A percentile compares a stretch with the other conserved stretches of the same genome.
Conservation (phyloP, 371 early-diverging fungal species). For the Blakeslea trispora region DNA sequence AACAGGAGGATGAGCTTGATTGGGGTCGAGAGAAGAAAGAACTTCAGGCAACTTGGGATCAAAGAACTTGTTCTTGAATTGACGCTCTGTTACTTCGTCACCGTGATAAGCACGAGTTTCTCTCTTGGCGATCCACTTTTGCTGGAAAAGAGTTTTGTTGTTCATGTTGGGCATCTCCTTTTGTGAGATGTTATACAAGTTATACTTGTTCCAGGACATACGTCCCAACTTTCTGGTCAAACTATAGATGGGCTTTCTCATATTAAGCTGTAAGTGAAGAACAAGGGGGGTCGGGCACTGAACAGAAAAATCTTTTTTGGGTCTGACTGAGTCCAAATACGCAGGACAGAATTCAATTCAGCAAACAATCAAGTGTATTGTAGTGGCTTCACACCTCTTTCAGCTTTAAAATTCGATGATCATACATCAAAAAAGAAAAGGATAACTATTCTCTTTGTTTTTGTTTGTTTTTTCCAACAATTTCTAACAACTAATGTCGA, state of each 20-base stretch:
- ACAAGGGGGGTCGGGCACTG: slow-evolving; percentile 11
- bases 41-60: slow-evolving; percentile 73
- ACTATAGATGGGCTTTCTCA: slow-evolving; percentile 59
- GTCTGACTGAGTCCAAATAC: too few species aligned
- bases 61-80: slow-evolving; percentile 74
- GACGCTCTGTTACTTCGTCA: slow-evolving; percentile 83
- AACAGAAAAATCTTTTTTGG: background rate
- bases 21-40: slow-evolving; percentile 49
- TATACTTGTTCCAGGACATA: slow-evolving; percentile 94
- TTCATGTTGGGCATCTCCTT: slow-evolving; percentile 61
- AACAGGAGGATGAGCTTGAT: slow-evolving; percentile 69
- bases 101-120: slow-evolving; percentile 94
- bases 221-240: slow-evolving; percentile 77
- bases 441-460: too few species aligned
- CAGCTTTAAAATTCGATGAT: too few species aligned
- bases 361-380: too few species aligned
- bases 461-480: too few species aligned
- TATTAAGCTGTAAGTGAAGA: slow-evolving; percentile 12
- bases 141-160: slow-evolving; percentile 87
- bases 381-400: too few species aligned
- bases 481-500: too few species aligned
- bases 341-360: too few species aligned
- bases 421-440: too few species aligned
- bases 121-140: slow-evolving; percentile 92
- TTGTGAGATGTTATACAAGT: slow-evolving; percentile 83